Conservation (phyloP, 345 rosid species). For the Rhizophora apiculata region DNA sequence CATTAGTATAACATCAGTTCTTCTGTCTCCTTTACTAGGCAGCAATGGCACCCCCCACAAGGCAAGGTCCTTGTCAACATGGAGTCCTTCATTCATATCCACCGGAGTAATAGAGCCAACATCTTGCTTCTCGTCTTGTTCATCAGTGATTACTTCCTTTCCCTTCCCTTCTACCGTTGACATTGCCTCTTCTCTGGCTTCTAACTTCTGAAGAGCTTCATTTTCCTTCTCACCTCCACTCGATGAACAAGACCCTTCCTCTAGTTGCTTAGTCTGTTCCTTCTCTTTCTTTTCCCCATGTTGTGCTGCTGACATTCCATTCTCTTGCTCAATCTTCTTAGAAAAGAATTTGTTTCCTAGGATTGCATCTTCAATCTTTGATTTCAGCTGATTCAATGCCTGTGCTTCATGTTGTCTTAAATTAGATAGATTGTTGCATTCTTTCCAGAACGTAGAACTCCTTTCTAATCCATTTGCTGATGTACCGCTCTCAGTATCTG, state of each 20-base stretch:
- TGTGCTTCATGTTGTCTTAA: slow-evolving; percentile 27
- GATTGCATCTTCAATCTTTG: slow-evolving; percentile 29
- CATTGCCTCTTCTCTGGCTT: neutral
- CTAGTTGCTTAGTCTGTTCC: slow-evolving; percentile 1
- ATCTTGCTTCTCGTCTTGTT: neutral
- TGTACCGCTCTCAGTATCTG: neutral
- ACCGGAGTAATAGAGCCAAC: neutral
- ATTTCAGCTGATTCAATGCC: slow-evolving; percentile 26
- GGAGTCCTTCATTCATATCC: neutral
- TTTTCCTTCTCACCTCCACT: neutral
- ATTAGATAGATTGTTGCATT: slow-evolving; percentile 11
- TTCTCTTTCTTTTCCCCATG: neutral
- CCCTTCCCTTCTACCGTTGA: neutral
- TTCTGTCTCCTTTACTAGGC: slow-evolving; percentile 22
- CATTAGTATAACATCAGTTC: slow-evolving; percentile 15
- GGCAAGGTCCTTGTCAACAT: slow-evolving; percentile 17
- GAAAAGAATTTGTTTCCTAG: slow-evolving; percentile 21
- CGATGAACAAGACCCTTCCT: neutral
- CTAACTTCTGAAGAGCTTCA: neutral
- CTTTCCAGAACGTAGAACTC: slow-evolving; percentile 20
- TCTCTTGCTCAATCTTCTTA: slow-evolving; percentile 7
- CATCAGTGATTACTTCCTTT: neutral
- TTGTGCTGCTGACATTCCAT: neutral
- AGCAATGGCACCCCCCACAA: slow-evolving; percentile 25
- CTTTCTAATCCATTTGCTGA: slow-evolving; percentile 1